Conservation (phyloP, 495 filamentous ascomycete genomes). For the Penicillium angulare region DNA sequence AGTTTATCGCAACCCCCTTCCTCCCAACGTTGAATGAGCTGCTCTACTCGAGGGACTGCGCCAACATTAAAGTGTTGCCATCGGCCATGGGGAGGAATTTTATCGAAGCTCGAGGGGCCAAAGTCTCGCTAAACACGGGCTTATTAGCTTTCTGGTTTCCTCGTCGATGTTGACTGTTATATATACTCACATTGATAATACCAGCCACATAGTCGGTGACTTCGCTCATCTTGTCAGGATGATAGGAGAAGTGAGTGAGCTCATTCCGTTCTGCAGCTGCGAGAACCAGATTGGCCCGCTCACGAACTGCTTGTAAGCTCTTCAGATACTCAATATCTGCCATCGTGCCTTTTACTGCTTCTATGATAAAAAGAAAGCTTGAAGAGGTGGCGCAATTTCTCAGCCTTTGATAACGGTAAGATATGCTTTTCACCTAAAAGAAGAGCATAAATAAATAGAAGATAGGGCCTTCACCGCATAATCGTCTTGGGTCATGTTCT, state of each 20-base stretch:
- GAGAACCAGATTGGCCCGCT: slow-evolving; percentile 31
- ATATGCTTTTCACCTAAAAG: too few relatives aligned
- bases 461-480: not conserved
- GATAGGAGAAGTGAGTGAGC: slow-evolving; percentile 36
- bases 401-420: too few relatives aligned
- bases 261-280: slow-evolving; percentile 27
- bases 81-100: slow-evolving; percentile 72
- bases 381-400: not conserved
- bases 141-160: not conserved
- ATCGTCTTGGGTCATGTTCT: too few relatives aligned
- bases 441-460: not conserved
- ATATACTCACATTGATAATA: slow-evolving; percentile 30
- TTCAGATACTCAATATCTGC: slow-evolving; percentile 32
- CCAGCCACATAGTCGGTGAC: slow-evolving; percentile 31
- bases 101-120: slow-evolving; percentile 71
- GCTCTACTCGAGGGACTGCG: slow-evolving; percentile 69
- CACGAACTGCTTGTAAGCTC: slow-evolving; percentile 38
- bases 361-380: not conserved
- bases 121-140: slow-evolving; percentile 67
- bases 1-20: slow-evolving; percentile 57
- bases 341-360: slow-evolving; percentile 3
- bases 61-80: slow-evolving; percentile 92
- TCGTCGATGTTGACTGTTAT: not conserved
- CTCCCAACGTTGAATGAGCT: slow-evolving; percentile 68
- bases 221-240: slow-evolving; percentile 23